Percentiles rank a stretch among this genome's conserved stretches.
Conservation (phyloP, 306 rosid species). For the Malus sylvestris region DNA sequence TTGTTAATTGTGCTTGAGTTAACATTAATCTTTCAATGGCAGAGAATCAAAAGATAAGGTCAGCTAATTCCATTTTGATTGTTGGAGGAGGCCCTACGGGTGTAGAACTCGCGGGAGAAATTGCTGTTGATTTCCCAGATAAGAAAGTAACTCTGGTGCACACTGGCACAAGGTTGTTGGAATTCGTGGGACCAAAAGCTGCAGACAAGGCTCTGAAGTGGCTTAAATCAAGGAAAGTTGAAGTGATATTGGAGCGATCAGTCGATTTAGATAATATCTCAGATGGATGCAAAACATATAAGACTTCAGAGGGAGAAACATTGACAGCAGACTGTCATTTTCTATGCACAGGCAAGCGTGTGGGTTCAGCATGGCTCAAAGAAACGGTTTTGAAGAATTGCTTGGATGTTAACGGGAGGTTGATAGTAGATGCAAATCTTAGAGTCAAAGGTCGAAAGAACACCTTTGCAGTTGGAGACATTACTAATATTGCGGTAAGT, state of each 20-base stretch:
- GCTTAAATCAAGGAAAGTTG: conserved; percentile 53
- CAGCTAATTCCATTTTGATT: conserved; percentile 61
- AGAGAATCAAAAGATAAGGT: conserved; percentile 57
- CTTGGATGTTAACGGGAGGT: conserved; percentile 49
- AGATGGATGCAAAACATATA: conserved; percentile 34
- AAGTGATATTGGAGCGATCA: conserved; percentile 47
- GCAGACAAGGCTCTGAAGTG: conserved; percentile 43
- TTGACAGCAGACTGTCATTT: conserved; percentile 62
- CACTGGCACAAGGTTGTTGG: conserved; percentile 60
- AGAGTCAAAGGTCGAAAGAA: conserved; percentile 52
- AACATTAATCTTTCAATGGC: conserved; percentile 20
- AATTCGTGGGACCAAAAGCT: conserved; percentile 73
- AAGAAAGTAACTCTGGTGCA: conserved; percentile 62
- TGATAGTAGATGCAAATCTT: conserved; percentile 55
- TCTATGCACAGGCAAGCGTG: conserved; percentile 44
- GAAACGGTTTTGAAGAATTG: conserved; percentile 32
- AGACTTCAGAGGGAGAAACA: conserved; percentile 51
- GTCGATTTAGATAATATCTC: conserved; percentile 23
- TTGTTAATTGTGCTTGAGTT: background rate
- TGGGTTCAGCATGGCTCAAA: conserved; percentile 63
- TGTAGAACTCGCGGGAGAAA: conserved; percentile 83
- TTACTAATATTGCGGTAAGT: conserved; percentile 65
- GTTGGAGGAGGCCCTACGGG: conserved; percentile 94
- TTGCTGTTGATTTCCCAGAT: conserved; percentile 59
- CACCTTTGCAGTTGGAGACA: conserved; percentile 74